Evolutionary conservation across 1,139 yeast genomes (phyloP).

Genomic region (Protomyces gravidus): DNA sequence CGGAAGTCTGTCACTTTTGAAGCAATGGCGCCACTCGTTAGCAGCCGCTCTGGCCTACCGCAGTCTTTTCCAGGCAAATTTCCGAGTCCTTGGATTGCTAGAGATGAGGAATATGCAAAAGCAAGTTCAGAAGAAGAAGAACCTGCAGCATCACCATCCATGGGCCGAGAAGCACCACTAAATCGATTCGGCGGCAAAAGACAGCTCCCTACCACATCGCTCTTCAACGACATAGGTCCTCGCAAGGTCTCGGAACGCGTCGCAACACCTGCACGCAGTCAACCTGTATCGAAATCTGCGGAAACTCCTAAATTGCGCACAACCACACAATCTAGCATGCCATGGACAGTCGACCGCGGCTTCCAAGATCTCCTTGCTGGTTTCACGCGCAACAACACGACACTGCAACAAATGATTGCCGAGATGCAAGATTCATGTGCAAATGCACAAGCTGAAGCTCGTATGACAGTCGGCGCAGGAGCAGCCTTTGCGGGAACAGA

Average conservation of each 20-base stretch:
- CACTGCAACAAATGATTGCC: conserved; percentile 6
- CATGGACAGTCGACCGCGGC: conserved; percentile 17
- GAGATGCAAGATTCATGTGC: conserved; percentile 26
- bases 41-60: conserved; percentile 6
- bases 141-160: background rate
- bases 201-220: background rate
- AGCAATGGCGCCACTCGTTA: background rate
- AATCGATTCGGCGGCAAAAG: background rate
- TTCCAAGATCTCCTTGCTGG: conserved; percentile 14
- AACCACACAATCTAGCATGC: no score
- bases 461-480: background rate
- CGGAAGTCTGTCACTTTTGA: conserved; percentile 11
- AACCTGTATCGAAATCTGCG: background rate
- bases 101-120: background rate
- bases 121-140: background rate
- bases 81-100: conserved; percentile 25
- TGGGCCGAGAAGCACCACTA: background rate
- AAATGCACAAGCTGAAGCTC: conserved; percentile 7
- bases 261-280: background rate
- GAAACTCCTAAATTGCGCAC: no score
- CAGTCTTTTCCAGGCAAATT: conserved; percentile 18
- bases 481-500: background rate
- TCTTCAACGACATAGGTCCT: background rate
- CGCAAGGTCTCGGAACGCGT: background rate
- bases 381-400: conserved; percentile 7